Evolutionary conservation across 2,329 filamentous ascomycete genomes (phyloP).

Genomic region (Alternaria alternata): DNA sequence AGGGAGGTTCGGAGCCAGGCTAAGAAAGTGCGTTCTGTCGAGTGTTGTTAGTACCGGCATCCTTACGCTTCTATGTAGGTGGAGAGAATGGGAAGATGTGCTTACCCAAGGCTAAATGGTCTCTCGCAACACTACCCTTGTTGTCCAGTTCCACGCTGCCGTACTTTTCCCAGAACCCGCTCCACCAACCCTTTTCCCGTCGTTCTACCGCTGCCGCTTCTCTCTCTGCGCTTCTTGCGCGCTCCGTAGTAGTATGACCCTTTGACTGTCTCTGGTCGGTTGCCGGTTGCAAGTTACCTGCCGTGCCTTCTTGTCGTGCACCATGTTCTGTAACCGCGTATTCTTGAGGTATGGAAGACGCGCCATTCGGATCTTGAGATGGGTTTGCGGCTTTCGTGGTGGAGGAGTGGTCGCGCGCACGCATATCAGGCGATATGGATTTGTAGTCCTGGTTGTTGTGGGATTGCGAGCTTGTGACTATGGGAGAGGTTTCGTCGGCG

Average conservation of each 20-base stretch:
- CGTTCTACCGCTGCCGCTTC: conserved; percentile 32
- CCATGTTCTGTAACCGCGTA: neutral
- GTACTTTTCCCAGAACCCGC: conserved; percentile 64
- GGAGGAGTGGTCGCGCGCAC: conserved; percentile 5
- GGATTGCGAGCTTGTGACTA: conserved; percentile 21
- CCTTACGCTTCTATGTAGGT: neutral
- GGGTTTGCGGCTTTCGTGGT: neutral
- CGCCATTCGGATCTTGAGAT: neutral
- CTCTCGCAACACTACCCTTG: conserved; percentile 82
- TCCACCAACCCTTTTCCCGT: conserved; percentile 60
- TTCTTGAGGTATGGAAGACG: neutral
- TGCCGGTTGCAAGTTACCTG: neutral
- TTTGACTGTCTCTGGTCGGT: conserved; percentile 4
- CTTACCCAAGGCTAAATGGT: conserved; percentile 80
- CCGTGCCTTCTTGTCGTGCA: conserved; percentile 6
- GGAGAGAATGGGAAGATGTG: neutral
- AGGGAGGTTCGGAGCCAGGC: conserved; percentile 86
- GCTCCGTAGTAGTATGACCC: neutral
- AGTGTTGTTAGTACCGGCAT: neutral
- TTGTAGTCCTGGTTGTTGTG: conserved; percentile 26
- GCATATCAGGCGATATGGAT: conserved; percentile 28
- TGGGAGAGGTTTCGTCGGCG: conserved; percentile 44
- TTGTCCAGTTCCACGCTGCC: conserved; percentile 81
- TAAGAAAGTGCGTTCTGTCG: conserved; percentile 79
- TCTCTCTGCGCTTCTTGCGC: conserved; percentile 30